Conservation (phyloP, 108 stramenopile species). For the Cylindrotheca fusiformis region DNA sequence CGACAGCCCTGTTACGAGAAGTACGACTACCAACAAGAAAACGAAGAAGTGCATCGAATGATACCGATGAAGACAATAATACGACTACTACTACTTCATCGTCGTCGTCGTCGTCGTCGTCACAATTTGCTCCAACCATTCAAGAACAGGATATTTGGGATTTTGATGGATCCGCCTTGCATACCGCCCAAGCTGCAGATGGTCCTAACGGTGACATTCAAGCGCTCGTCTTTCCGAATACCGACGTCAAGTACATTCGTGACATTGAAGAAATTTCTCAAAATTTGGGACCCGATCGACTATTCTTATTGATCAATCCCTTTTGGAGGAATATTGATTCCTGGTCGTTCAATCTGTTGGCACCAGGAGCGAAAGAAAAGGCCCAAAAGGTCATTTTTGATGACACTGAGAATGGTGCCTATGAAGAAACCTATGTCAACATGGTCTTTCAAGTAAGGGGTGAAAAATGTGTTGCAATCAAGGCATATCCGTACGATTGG, state of each 20-base stretch:
- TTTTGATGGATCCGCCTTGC: conserved; percentile 82
- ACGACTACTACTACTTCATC: too few species aligned
- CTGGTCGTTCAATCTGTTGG: conserved; percentile 81
- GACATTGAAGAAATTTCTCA: conserved; percentile 61
- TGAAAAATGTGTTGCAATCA: conserved; percentile 79
- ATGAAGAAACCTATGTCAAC: conserved; percentile 64
- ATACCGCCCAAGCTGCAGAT: conserved; percentile 49
- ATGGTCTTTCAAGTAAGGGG: conserved; percentile 62
- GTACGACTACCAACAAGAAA: conserved; percentile 35
- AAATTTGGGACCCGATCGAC: conserved; percentile 43
- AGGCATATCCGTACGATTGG: conserved; percentile 87
- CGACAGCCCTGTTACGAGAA: conserved; percentile 57
- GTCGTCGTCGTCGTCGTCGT: background rate
- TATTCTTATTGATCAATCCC: conserved; percentile 79
- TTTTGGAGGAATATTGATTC: conserved; percentile 83
- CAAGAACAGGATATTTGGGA: conserved; percentile 81
- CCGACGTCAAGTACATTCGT: conserved; percentile 73
- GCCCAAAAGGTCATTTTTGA: conserved; percentile 70
- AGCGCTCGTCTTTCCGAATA: conserved; percentile 81
- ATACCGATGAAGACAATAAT: conserved; percentile 10
- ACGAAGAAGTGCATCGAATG: background rate
- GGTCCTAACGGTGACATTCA: conserved; percentile 57
- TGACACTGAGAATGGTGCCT: conserved; percentile 48
- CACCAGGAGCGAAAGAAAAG: conserved; percentile 66
- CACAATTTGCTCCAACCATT: conserved; percentile 37